A percentile compares a stretch with the other conserved stretches of the same genome.
phyloP scores from a whole-genome alignment of 768 basidiomycete species.

The Tubosaeta brunneosetosa region DNA sequence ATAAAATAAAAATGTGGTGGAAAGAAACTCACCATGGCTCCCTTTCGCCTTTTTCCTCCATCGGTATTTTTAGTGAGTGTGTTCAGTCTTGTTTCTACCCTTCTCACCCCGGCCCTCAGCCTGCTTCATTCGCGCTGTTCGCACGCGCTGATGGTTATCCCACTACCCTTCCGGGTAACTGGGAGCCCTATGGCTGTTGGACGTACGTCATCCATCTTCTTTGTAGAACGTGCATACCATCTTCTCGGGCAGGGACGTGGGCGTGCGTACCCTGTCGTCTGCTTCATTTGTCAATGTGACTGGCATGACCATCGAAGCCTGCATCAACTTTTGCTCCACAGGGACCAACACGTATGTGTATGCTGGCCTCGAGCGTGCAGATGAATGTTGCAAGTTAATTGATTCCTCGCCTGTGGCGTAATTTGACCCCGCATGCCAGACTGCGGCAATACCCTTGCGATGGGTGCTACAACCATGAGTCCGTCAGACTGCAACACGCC shows the following conservation, averaged over 20 bases:
- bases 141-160: conserved; percentile 3
- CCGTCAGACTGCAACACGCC: conserved; percentile 54
- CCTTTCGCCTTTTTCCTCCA: background rate
- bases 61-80: conserved; percentile 5
- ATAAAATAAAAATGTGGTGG: too few relatives aligned
- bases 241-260: conserved; percentile 42
- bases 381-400: conserved; percentile 53
- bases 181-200: conserved; percentile 59
- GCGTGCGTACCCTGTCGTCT: conserved; percentile 51
- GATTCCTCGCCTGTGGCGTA: background rate
- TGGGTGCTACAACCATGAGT: conserved; percentile 44
- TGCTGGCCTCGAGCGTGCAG: conserved; percentile 70
- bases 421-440: conserved; percentile 51
- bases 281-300: conserved; percentile 40
- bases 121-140: conserved; percentile 1
- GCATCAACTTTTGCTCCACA: conserved; percentile 41
- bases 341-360: conserved; percentile 42
- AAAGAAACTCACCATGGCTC: background rate
- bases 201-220: conserved; percentile 36
- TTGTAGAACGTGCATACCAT: too few relatives aligned
- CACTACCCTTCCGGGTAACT: conserved; percentile 43
- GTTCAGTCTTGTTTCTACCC: background rate
- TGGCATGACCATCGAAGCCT: conserved; percentile 59
- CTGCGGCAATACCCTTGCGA: conserved; percentile 54
- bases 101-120: conserved; percentile 9